Evolutionary conservation across 345 rosid species (phyloP).

Genomic region (Rhodamnia argentea): DNA sequence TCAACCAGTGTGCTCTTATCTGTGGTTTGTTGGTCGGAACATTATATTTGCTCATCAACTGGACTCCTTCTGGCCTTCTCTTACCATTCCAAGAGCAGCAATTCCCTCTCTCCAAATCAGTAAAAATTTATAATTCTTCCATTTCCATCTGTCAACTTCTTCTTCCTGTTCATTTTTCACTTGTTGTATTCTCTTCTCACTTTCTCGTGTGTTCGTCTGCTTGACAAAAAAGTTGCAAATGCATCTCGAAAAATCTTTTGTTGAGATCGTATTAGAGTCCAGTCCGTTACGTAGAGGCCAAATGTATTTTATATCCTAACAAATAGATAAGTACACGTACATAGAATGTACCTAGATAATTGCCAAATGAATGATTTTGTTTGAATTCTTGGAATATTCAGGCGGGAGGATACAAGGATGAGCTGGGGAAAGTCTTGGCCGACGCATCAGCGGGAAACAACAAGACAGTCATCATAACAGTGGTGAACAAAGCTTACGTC

Average conservation of each 20-base stretch:
- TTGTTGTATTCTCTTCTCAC: background rate
- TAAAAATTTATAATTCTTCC: background rate
- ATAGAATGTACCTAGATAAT: background rate
- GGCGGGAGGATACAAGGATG: background rate
- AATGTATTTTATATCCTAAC: background rate
- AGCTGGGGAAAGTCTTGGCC: slow-evolving; percentile 1
- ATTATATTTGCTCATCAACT: background rate
- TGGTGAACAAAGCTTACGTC: slow-evolving; percentile 29
- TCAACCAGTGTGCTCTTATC: background rate
- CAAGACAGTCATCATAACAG: slow-evolving; percentile 23
- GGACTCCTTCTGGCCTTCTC: background rate
- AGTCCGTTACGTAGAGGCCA: background rate
- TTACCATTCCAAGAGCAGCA: background rate
- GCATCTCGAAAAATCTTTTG: background rate
- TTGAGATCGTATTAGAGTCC: background rate
- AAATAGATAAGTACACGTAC: background rate
- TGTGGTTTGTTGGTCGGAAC: background rate
- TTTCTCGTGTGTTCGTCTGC: background rate
- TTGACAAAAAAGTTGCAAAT: background rate
- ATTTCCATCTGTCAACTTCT: background rate
- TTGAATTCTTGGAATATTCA: background rate
- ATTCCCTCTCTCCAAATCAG: background rate
- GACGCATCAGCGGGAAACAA: background rate
- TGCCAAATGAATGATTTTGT: background rate
- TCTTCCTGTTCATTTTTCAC: background rate